These are phyloP conservation scores for Gentiana macrophylla DNA, from an alignment of 257 asterid species.

Conservation along the genomic window DNA sequence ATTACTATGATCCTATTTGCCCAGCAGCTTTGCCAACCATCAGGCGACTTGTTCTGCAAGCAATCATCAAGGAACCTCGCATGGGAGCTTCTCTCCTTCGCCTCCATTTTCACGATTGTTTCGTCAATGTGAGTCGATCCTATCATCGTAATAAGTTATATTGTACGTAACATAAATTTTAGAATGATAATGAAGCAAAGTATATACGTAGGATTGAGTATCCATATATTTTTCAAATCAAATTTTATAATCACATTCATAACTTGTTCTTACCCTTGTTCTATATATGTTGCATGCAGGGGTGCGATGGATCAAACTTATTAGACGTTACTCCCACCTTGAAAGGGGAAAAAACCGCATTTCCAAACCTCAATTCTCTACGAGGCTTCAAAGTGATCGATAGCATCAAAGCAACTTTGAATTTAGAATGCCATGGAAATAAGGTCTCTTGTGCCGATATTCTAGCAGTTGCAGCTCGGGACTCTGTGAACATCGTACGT, in stretches of 20 bases:
- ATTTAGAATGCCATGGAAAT: slow-evolving; percentile 28
- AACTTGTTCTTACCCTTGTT: too few relatives aligned
- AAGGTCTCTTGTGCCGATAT: slow-evolving; percentile 64
- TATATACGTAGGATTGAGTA: too few relatives aligned
- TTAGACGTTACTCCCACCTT: slow-evolving; percentile 42
- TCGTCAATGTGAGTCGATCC: slow-evolving; percentile 29
- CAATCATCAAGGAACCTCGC: slow-evolving; percentile 30
- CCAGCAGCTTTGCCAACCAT: slow-evolving; percentile 26
- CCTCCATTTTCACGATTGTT: slow-evolving; percentile 51
- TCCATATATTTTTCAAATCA: too few relatives aligned
- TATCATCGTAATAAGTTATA: too few relatives aligned
- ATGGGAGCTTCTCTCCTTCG: slow-evolving; percentile 54
- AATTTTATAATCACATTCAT: too few relatives aligned
- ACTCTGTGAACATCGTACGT: slow-evolving; percentile 28
- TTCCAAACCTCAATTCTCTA: slow-evolving; percentile 29
- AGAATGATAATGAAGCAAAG: too few relatives aligned
- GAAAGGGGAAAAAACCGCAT: slow-evolving; percentile 45
- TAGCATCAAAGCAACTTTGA: slow-evolving; percentile 34
- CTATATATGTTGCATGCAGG: slow-evolving; percentile 18
- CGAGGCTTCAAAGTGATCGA: slow-evolving; percentile 48
- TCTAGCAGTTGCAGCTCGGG: slow-evolving; percentile 48
- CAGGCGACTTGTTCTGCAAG: slow-evolving; percentile 17
- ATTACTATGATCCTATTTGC: slow-evolving; percentile 34
- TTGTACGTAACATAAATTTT: too few relatives aligned
- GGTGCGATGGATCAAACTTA: slow-evolving; percentile 62